phyloP scores from a whole-genome alignment of 495 filamentous ascomycete genomes.

The Penicillium pancosmium region DNA sequence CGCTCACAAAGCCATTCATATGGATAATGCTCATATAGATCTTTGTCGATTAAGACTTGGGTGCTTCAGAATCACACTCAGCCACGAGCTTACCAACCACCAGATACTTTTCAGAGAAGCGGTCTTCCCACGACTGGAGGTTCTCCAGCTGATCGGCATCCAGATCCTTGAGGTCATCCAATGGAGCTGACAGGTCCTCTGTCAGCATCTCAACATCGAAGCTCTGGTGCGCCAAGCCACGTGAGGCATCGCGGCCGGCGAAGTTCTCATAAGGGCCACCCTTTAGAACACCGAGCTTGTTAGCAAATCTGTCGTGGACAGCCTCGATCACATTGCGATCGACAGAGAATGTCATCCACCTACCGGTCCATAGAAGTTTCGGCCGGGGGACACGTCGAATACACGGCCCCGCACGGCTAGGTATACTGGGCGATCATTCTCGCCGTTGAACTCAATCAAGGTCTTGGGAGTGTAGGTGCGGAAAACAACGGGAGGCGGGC shows the following conservation, averaged over 20 bases:
- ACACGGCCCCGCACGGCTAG: conserved; percentile 82
- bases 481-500: conserved; percentile 80
- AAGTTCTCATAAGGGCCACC: conserved; percentile 94
- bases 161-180: conserved; percentile 80
- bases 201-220: conserved; percentile 98
- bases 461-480: conserved; percentile 86
- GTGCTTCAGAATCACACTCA: conserved; percentile 61
- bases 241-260: conserved; percentile 88
- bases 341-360: conserved; percentile 10
- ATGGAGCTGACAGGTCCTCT: conserved; percentile 80
- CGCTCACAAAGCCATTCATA: neutral
- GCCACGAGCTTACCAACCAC: conserved; percentile 89
- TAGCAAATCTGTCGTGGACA: neutral
- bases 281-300: conserved; percentile 19
- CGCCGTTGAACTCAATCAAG: conserved; percentile 86
- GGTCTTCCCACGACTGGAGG: conserved; percentile 86
- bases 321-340: neutral
- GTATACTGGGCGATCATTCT: conserved; percentile 72
- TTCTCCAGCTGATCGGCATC: conserved; percentile 78
- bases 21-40: neutral
- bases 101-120: conserved; percentile 91
- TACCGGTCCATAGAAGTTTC: conserved; percentile 88
- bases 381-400: conserved; percentile 83
- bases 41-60: conserved; percentile 30
- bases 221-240: conserved; percentile 87